phyloP scores from a whole-genome alignment of 805 yeast genomes.

The Saturnispora serradocipensis region DNA sequence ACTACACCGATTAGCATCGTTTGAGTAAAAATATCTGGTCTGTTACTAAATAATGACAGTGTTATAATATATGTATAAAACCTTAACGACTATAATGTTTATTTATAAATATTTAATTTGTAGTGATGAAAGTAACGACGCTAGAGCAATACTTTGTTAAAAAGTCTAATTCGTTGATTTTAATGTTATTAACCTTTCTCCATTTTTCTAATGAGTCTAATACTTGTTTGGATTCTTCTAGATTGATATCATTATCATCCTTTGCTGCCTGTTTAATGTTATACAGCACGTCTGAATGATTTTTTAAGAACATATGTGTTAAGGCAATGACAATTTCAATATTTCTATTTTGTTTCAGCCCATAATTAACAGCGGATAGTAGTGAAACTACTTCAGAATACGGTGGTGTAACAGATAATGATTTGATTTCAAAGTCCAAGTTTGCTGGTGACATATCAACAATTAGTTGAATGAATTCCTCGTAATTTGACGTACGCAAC shows the following conservation, averaged over 20 bases:
- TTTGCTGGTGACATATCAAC: constrained; percentile 61
- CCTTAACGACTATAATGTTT: not conserved
- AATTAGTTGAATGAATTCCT: constrained; percentile 45
- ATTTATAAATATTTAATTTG: constrained; percentile 23
- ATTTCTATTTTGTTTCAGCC: constrained; percentile 46
- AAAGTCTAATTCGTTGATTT: constrained; percentile 48
- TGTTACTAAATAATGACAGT: not conserved
- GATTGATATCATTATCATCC: constrained; percentile 11
- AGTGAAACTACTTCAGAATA: constrained; percentile 56
- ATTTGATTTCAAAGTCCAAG: constrained; percentile 80
- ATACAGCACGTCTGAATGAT: constrained; percentile 73
- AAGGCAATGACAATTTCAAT: constrained; percentile 78
- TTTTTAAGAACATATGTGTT: constrained; percentile 60
- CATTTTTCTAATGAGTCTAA: constrained; percentile 40
- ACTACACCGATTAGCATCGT: not conserved
- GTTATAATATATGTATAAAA: not conserved
- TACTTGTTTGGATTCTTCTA: constrained; percentile 26
- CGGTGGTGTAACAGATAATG: constrained; percentile 60
- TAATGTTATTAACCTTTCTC: constrained; percentile 31
- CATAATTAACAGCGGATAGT: constrained; percentile 55
- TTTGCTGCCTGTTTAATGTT: constrained; percentile 14
- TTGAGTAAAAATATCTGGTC: not conserved
- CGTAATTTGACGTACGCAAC: constrained; percentile 49
- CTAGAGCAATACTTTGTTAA: constrained; percentile 75
- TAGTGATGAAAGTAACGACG: constrained; percentile 52